phyloP scores from a whole-genome alignment of 495 filamentous ascomycete genomes.

The Cladorrhinum samala region DNA sequence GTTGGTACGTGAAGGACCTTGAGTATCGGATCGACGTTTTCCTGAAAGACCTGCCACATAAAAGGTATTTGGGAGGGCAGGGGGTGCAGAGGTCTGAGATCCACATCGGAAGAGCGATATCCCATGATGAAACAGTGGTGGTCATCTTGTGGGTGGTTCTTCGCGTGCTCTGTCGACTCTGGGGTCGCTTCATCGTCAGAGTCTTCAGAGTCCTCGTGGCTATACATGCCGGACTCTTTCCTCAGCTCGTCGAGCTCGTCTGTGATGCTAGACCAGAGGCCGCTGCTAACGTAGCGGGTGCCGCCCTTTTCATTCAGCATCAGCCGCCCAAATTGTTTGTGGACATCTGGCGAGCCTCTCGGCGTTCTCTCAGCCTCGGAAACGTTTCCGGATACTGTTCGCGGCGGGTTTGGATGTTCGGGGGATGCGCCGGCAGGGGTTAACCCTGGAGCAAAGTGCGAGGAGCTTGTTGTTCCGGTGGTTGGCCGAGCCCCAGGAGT shows the following conservation, averaged over 20 bases:
- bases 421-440: not conserved
- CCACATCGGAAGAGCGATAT: slow-evolving; percentile 54
- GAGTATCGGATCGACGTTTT: slow-evolving; percentile 68
- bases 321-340: slow-evolving; percentile 71
- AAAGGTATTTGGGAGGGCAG: slow-evolving; percentile 55
- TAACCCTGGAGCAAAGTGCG: slow-evolving; percentile 10
- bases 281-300: slow-evolving; percentile 81
- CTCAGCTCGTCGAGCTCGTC: slow-evolving; percentile 78
- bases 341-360: slow-evolving; percentile 39
- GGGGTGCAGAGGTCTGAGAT: slow-evolving; percentile 47
- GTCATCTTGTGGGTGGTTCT: slow-evolving; percentile 34
- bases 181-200: slow-evolving; percentile 50
- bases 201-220: slow-evolving; percentile 59
- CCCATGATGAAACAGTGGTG: slow-evolving; percentile 68
- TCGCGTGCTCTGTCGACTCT: slow-evolving; percentile 26
- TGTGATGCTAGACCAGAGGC: slow-evolving; percentile 81
- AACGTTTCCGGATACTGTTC: slow-evolving; percentile 6
- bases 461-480: slow-evolving; percentile 8
- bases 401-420: slow-evolving; percentile 6
- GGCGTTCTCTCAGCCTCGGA: slow-evolving; percentile 14
- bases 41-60: slow-evolving; percentile 62
- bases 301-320: slow-evolving; percentile 74
- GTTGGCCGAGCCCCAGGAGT: slow-evolving; percentile 11
- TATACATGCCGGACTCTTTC: slow-evolving; percentile 60
- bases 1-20: slow-evolving; percentile 62